These are phyloP conservation scores for Coriolopsis trogii DNA, from an alignment of 1,284 basidiomycete genomes.

Conservation along the genomic window DNA sequence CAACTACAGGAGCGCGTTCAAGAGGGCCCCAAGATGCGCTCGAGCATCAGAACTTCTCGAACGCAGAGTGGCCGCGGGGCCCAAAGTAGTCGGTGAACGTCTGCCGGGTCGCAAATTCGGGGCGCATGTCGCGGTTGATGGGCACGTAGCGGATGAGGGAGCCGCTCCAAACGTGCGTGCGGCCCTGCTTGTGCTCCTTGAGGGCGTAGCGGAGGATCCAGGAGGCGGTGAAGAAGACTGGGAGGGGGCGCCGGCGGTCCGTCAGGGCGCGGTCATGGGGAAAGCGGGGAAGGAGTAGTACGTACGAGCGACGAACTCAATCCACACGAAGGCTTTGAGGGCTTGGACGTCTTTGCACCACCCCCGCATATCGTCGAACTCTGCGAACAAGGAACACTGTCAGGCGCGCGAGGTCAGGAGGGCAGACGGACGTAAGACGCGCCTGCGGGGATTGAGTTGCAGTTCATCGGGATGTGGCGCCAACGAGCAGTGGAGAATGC, in stretches of 20 bases:
- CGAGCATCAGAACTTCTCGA: slow-evolving; percentile 24
- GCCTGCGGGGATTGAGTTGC: slow-evolving; percentile 51
- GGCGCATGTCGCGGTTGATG: slow-evolving; percentile 14
- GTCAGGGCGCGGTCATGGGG: background rate
- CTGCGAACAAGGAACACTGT: slow-evolving; percentile 27
- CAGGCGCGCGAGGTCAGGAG: background rate
- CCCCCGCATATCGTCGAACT: slow-evolving; percentile 45
- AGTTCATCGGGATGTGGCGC: slow-evolving; percentile 48
- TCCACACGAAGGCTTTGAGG: slow-evolving; percentile 60
- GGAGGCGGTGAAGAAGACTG: slow-evolving; percentile 48
- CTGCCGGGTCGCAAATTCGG: slow-evolving; percentile 13
- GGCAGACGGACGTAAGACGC: slow-evolving; percentile 12
- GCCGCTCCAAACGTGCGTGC: slow-evolving; percentile 53
- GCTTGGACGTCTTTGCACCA: slow-evolving; percentile 61
- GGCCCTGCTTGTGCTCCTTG: slow-evolving; percentile 45
- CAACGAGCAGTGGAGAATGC: slow-evolving; percentile 63
- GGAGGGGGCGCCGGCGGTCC: background rate
- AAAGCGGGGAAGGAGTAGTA: too few species aligned
- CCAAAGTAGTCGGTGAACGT: slow-evolving; percentile 25
- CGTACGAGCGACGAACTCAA: slow-evolving; percentile 56
- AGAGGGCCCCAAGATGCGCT: background rate
- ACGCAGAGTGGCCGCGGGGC: slow-evolving; percentile 18
- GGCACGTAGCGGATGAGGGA: slow-evolving; percentile 51
- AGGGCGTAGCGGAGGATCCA: slow-evolving; percentile 47
- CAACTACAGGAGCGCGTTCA: background rate